Conservation (phyloP, 2,329 filamentous ascomycete genomes). For the Reticulascus tulasneorum region DNA sequence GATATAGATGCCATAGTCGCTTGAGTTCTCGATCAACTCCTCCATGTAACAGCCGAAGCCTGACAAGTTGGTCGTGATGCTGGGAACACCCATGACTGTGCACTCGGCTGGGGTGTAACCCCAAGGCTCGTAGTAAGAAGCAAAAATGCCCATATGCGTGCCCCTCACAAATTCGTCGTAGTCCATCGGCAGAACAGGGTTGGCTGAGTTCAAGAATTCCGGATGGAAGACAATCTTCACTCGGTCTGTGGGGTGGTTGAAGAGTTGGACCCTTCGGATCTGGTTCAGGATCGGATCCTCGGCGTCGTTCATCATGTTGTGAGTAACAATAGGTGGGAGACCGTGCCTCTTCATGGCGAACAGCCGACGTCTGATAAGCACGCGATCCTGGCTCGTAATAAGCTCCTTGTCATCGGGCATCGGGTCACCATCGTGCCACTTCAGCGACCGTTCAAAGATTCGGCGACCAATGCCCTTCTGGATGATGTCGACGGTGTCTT, state of each 20-base stretch:
- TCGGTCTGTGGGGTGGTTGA: slow-evolving; percentile 91
- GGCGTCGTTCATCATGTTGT: slow-evolving; percentile 94
- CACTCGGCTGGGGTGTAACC: slow-evolving; percentile 98
- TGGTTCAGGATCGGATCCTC: slow-evolving; percentile 96
- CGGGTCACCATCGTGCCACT: slow-evolving; percentile 92
- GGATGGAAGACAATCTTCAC: slow-evolving; percentile 99
- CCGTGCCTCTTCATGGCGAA: slow-evolving; percentile 95
- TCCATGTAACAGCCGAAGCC: slow-evolving; percentile 99
- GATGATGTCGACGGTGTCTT: slow-evolving; percentile 89
- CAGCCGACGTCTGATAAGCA: slow-evolving; percentile 82
- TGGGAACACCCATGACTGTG: slow-evolving; percentile 97
- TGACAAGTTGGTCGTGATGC: slow-evolving; percentile 95
- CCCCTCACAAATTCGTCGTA: slow-evolving; percentile 98
- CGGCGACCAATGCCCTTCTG: slow-evolving; percentile 89
- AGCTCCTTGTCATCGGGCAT: slow-evolving; percentile 96
- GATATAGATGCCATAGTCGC: slow-evolving; percentile 98
- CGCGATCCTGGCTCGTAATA: slow-evolving; percentile 85
- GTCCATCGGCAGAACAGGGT: slow-evolving; percentile 90
- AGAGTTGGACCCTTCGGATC: slow-evolving; percentile 90
- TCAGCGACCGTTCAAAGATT: slow-evolving; percentile 88
- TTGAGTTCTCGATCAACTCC: slow-evolving; percentile 95
- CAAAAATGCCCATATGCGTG: slow-evolving; percentile 91
- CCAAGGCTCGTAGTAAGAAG: slow-evolving; percentile 99
- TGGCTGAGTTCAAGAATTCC: slow-evolving; percentile 93
- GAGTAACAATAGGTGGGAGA: slow-evolving; percentile 92